Percentiles rank a stretch among this genome's conserved stretches.
Evolutionary conservation across 2,329 filamentous ascomycete genomes (phyloP).

Genomic region (Trichoderma simmonsii): DNA sequence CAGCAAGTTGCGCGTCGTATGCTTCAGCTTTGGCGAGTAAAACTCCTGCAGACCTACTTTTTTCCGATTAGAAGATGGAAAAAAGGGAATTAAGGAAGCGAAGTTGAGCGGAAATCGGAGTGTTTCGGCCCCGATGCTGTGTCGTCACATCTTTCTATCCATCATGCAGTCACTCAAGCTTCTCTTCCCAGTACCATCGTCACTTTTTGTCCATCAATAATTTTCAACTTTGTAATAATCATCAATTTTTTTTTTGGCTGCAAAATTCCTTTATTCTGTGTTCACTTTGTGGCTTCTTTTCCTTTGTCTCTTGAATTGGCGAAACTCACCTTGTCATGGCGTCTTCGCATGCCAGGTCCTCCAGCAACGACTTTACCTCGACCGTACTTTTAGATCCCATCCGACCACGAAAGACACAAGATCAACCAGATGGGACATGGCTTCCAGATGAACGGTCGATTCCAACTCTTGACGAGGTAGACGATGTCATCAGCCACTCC

Average conservation of each 20-base stretch:
- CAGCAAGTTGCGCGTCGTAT: neutral
- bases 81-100: neutral
- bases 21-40: neutral
- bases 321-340: neutral
- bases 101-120: neutral
- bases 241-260: neutral
- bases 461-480: neutral
- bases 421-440: neutral
- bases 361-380: constrained; percentile 10
- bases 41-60: neutral
- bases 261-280: neutral
- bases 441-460: neutral
- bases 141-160: neutral
- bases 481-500: neutral
- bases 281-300: neutral
- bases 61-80: neutral
- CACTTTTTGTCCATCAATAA: neutral
- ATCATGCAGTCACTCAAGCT: neutral
- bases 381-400: neutral
- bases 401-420: neutral
- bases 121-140: neutral
- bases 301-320: neutral
- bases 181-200: neutral
- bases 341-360: constrained; percentile 1
- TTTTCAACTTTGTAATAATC: neutral